phyloP scores from a whole-genome alignment of 164 flowering plant species.

The Macadamia integrifolia region DNA sequence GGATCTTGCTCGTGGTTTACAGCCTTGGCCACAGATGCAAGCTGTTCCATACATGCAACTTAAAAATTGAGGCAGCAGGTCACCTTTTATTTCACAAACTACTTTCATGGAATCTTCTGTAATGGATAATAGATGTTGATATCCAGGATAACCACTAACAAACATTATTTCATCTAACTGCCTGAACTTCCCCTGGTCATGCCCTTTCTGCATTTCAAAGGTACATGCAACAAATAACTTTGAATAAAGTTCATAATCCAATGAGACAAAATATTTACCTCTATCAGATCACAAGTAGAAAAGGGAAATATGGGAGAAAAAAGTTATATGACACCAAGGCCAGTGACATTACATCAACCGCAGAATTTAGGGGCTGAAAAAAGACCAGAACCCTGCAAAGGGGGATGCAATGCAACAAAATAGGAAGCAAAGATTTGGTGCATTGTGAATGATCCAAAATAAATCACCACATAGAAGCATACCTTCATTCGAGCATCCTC shows the following conservation, averaged over 20 bases:
- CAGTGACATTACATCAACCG: too few species aligned
- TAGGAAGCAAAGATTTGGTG: not conserved
- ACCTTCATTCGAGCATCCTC: constrained; percentile 99
- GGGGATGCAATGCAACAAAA: not conserved
- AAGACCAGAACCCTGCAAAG: not conserved
- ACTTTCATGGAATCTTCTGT: constrained; percentile 64
- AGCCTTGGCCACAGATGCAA: too few species aligned
- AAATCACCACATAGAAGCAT: not conserved
- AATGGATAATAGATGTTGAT: constrained; percentile 49
- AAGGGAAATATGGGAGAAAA: not conserved
- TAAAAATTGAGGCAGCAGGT: too few species aligned
- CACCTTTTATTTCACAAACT: constrained; percentile 90
- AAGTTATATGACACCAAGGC: not conserved
- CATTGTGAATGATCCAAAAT: not conserved
- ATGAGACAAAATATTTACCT: not conserved
- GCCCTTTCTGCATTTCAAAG: constrained; percentile 50
- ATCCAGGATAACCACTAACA: constrained; percentile 67
- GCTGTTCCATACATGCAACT: too few species aligned
- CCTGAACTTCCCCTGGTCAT: constrained; percentile 84
- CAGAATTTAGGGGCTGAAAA: too few species aligned
- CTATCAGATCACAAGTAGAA: not conserved
- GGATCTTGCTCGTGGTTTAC: too few species aligned
- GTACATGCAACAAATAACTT: not conserved
- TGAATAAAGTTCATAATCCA: not conserved
- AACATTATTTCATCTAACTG: constrained; percentile 81